These are phyloP conservation scores for Scopulariopsis brevicaulis DNA, from an alignment of 2,329 filamentous ascomycete species.

Conservation along the genomic window DNA sequence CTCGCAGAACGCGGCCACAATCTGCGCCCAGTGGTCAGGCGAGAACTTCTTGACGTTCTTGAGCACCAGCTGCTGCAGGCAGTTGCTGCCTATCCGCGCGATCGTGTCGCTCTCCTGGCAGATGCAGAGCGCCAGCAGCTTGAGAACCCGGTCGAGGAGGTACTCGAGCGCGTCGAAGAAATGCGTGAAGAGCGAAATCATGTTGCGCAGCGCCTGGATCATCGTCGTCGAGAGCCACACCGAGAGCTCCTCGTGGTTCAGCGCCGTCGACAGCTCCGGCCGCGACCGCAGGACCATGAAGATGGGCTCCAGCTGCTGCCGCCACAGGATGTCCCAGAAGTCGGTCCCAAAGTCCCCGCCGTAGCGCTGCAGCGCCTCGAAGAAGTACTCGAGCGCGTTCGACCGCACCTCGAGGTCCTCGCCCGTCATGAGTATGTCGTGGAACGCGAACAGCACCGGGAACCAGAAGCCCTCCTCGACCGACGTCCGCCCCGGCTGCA, in stretches of 20 bases:
- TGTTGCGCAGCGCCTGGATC: slow-evolving; percentile 95
- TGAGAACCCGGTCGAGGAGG: slow-evolving; percentile 96
- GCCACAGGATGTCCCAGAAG: slow-evolving; percentile 98
- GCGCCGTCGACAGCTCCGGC: slow-evolving; percentile 89
- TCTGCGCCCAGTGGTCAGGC: slow-evolving; percentile 80
- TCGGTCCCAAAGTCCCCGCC: slow-evolving; percentile 84
- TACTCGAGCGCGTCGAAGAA: slow-evolving; percentile 95
- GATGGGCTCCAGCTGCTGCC: slow-evolving; percentile 92
- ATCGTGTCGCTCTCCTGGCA: slow-evolving; percentile 99
- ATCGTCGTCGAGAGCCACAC: slow-evolving; percentile 99
- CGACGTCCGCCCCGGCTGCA: slow-evolving; percentile 65
- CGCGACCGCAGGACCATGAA: slow-evolving; percentile 97
- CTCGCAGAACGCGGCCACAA: slow-evolving; percentile 91
- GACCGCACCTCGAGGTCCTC: slow-evolving; percentile 95
- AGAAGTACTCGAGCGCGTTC: slow-evolving; percentile 87
- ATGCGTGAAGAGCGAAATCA: slow-evolving; percentile 98
- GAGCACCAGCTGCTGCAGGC: slow-evolving; percentile 87
- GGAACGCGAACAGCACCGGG: slow-evolving; percentile 93
- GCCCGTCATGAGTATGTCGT: slow-evolving; percentile 97
- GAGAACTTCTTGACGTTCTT: slow-evolving; percentile 93
- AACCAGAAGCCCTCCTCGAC: slow-evolving; percentile 99
- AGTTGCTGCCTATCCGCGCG: slow-evolving; percentile 95
- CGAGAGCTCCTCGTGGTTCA: slow-evolving; percentile 92
- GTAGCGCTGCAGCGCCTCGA: slow-evolving; percentile 82
- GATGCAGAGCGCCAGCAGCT: slow-evolving; percentile 89